Percentiles rank a stretch among this genome's conserved stretches.
These are phyloP conservation scores for Jackrogersella multiformis DNA, from an alignment of 495 filamentous ascomycete species.

Conservation along the genomic window DNA sequence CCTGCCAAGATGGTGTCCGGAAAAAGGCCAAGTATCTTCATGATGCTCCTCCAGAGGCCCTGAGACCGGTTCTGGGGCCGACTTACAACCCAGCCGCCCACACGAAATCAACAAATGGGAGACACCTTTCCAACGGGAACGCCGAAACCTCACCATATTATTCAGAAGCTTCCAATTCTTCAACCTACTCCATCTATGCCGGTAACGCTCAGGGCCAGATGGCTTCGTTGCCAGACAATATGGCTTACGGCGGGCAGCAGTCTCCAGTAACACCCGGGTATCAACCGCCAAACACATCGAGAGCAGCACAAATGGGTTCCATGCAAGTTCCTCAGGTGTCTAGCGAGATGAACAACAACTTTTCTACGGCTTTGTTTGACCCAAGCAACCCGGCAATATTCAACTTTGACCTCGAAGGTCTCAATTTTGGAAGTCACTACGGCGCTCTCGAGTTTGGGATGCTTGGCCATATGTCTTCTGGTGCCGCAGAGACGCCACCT, in stretches of 20 bases:
- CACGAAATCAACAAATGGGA: conserved; percentile 46
- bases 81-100: conserved; percentile 60
- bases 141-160: conserved; percentile 45
- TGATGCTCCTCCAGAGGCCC: conserved; percentile 83
- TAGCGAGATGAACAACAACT: conserved; percentile 50
- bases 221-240: conserved; percentile 53
- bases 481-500: conserved; percentile 79
- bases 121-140: conserved; percentile 42
- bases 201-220: conserved; percentile 45
- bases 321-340: conserved; percentile 52
- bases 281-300: conserved; percentile 57
- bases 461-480: conserved; percentile 91
- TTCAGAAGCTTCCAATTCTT: conserved; percentile 38
- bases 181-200: conserved; percentile 50
- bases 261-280: conserved; percentile 77
- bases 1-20: conserved; percentile 92
- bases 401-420: conserved; percentile 90
- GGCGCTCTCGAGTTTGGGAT: conserved; percentile 93
- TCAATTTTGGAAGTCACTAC: conserved; percentile 96
- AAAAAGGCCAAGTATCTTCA: conserved; percentile 99
- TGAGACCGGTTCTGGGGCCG: conserved; percentile 64
- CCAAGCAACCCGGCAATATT: conserved; percentile 89
- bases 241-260: conserved; percentile 68
- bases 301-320: conserved; percentile 39
- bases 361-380: conserved; percentile 76